Base-by-base conservation (phyloP, 371 early-diverging fungal species). In the Mucor saturninus region DNA sequence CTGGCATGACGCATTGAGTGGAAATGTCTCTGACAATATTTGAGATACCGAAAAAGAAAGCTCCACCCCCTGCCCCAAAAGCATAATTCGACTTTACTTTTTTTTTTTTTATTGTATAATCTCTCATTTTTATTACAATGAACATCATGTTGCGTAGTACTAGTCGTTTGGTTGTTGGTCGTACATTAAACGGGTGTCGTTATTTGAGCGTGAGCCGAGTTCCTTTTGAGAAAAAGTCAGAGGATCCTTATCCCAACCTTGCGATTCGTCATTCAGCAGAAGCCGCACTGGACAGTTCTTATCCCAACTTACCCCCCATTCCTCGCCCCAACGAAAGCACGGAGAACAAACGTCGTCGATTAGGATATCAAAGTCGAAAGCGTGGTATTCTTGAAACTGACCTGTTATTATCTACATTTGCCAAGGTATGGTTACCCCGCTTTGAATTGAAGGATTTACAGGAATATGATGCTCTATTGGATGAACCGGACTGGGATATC, bases 401-500 rank as follows among this genome's bases (percentile, higher is more conserved):
- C 68, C 80, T 97, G 59, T 62, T 98, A 32, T 75, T 97, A 15
- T 93, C 94, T 29, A 95, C 97, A 0, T 97, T 95, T 83, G 92
- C 93, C 6, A 75, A 83, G 38, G 71, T 86, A 40, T 77, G 89
- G 64, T 72, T 96, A 43, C 58, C 65, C 6, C 43, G 56, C 1
- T 77, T 96, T 68, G 56, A 75, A 21, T 64, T 72, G 45, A 73
- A 72, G 6, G 86, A 93, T 61, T 75, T 97, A 63, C 75, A 73
- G 9, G 87, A 95, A 64, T 91, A 91, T 56, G 98, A 96, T 69
- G 65, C 79, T 56, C 73, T 98, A 56, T 76, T 98, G 71, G 90
- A 95, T 68, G 93, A 95, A 64, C 93, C 93, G 32, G 98, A 97
- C 73, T 97, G 98, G 98, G 97, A 96, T 74, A 93, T 97, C 62